A percentile compares a stretch with the other conserved stretches of the same genome.
phyloP scores from a whole-genome alignment of 73 alveolate genomes.

The Symbiodinium pilosum region DNA sequence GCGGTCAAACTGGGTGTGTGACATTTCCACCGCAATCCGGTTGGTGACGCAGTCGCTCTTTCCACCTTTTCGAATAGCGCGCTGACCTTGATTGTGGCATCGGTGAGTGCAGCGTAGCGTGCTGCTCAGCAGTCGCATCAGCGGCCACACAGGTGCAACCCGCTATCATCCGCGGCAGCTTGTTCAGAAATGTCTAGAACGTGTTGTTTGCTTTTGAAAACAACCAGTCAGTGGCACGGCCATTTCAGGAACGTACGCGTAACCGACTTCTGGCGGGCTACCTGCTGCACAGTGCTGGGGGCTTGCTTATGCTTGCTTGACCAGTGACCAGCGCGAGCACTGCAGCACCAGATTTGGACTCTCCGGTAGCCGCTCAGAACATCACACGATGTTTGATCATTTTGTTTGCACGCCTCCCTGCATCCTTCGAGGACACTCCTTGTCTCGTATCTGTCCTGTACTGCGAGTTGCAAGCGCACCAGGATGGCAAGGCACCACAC shows the following conservation, averaged over 20 bases:
- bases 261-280: slow-evolving; percentile 79
- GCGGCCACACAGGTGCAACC: not conserved
- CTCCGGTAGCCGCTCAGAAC: not conserved
- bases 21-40: slow-evolving; percentile 74
- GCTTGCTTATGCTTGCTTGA: no score
- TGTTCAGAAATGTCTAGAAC: not conserved
- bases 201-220: not conserved
- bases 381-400: not conserved
- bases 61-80: slow-evolving; percentile 83
- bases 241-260: slow-evolving; percentile 27
- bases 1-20: slow-evolving; percentile 69
- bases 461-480: slow-evolving; percentile 73
- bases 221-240: not conserved
- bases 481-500: slow-evolving; percentile 12
- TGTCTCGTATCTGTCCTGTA: slow-evolving; percentile 43
- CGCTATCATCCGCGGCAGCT: not conserved
- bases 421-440: slow-evolving; percentile 12
- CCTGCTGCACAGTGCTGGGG: slow-evolving; percentile 51
- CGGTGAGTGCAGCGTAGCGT: not conserved
- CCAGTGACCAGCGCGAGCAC: no score
- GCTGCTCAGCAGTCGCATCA: no score
- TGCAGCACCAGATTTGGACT: no score
- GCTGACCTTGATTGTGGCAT: not conserved
- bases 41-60: slow-evolving; percentile 84
- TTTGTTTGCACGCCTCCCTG: no score